These are phyloP conservation scores for Seminavis robusta DNA, from an alignment of 108 stramenopile species.

Conservation along the genomic window DNA sequence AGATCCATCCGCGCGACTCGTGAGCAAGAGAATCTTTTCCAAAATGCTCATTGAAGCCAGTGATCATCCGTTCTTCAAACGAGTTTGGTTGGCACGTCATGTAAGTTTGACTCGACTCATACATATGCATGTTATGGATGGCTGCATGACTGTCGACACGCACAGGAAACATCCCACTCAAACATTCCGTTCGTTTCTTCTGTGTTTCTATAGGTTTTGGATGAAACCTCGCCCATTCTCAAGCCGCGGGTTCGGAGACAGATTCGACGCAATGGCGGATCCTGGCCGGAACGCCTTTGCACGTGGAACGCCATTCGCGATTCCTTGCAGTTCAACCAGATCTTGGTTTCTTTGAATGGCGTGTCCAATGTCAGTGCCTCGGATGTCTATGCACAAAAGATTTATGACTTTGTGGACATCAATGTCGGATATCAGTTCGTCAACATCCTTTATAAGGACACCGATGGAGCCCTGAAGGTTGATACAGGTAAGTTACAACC, in stretches of 20 bases:
- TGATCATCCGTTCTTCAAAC: constrained; percentile 76
- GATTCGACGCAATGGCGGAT: constrained; percentile 58
- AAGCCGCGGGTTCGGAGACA: constrained; percentile 35
- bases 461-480: constrained; percentile 37
- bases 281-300: constrained; percentile 65
- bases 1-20: constrained; percentile 38
- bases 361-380: constrained; percentile 62
- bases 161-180: too few species aligned
- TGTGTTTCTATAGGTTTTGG: too few species aligned
- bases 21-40: constrained; percentile 54
- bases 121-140: too few species aligned
- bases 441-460: constrained; percentile 43
- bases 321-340: constrained; percentile 67
- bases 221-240: constrained; percentile 70
- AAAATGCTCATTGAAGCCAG: constrained; percentile 63
- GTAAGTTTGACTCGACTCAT: too few species aligned
- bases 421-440: constrained; percentile 80
- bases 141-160: too few species aligned
- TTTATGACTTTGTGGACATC: constrained; percentile 70
- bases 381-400: constrained; percentile 77
- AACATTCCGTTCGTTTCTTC: too few species aligned
- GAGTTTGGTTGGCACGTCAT: constrained; percentile 76
- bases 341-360: constrained; percentile 68
- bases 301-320: constrained; percentile 42
- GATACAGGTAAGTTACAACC: too few species aligned